phyloP scores from a whole-genome alignment of 2,329 filamentous ascomycete genomes.

The Corniculantispora saksenae region DNA sequence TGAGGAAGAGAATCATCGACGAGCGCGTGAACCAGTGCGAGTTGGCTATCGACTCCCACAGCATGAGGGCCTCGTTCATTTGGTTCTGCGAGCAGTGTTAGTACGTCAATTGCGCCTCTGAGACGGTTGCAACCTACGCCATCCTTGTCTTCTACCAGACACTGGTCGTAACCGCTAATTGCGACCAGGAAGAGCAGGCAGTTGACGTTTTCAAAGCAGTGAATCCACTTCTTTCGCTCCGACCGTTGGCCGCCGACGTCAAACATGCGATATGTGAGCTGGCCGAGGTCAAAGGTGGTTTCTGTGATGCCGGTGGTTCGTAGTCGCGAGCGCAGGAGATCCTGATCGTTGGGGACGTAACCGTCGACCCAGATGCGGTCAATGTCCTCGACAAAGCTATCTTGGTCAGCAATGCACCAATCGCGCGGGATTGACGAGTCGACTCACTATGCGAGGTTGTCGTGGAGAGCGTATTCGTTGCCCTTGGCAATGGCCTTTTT shows the following conservation, averaged over 20 bases:
- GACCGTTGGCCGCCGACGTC: slow-evolving; percentile 91
- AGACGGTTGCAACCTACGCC: slow-evolving; percentile 63
- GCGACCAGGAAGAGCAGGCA: slow-evolving; percentile 91
- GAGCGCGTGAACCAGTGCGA: slow-evolving; percentile 85
- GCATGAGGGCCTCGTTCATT: slow-evolving; percentile 88
- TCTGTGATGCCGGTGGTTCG: slow-evolving; percentile 95
- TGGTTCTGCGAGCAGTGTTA: slow-evolving; percentile 62
- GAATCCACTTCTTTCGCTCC: slow-evolving; percentile 96
- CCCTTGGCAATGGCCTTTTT: slow-evolving; percentile 87
- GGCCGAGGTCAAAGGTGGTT: slow-evolving; percentile 87
- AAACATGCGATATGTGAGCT: slow-evolving; percentile 95
- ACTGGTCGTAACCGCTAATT: slow-evolving; percentile 95
- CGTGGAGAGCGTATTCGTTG: slow-evolving; percentile 94
- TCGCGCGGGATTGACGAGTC: background rate
- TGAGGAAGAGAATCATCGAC: slow-evolving; percentile 80
- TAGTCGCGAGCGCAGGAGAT: slow-evolving; percentile 86
- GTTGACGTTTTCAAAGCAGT: slow-evolving; percentile 93
- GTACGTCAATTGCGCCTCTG: background rate
- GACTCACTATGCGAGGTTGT: slow-evolving; percentile 89
- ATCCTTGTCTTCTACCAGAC: slow-evolving; percentile 92
- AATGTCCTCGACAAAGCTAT: slow-evolving; percentile 79
- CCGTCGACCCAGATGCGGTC: slow-evolving; percentile 73
- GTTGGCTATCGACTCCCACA: slow-evolving; percentile 84
- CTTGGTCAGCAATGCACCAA: slow-evolving; percentile 12
- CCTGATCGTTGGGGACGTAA: slow-evolving; percentile 90